Evolutionary conservation across 352 stramenopile species (phyloP), one percentile per base, ranked within the genome.

Genomic region (Thalassiosira oceanica): DNA sequence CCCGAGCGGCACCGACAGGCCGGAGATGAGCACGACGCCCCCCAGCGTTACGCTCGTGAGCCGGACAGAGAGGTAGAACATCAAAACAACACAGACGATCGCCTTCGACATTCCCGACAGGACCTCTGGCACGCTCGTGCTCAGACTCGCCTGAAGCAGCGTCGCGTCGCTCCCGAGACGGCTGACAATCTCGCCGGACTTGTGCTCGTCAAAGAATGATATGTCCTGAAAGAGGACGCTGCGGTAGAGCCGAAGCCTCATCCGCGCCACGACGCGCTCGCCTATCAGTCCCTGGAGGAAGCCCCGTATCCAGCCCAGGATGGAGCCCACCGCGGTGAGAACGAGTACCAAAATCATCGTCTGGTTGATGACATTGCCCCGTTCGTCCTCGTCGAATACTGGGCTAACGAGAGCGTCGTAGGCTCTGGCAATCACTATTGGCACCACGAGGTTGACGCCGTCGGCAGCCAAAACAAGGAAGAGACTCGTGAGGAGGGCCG

Each of bases 31-130:
- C 23, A 69, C 8, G 11, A 76, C 36, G 27, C 49, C 52, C 15
- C 43, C 66, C 10, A 85, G 35, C 3, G 63, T 50, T n/a, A 85
- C 24, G 0, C 55, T 60, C n/a, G 77, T 46, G 26, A 85, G 28
- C 41, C 55, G 55, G 7, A 50, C 26, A 35, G 61, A 78, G 24
- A 84, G 73, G 37, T 66, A 76, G 74, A 80, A 78, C 67, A 85
- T 84, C 21, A 82, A 54, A 29, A 53, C 55, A 20, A 45, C 24
- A 45, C 37, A 45, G 24, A 45, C 24, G 2, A 45, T 45, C 16
- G 37, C 37, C n/a, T n/a, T n/a, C n/a, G n/a, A n/a, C n/a, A n/a
- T n/a, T n/a, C n/a, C n/a, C n/a, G n/a, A n/a, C 2, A 74, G 21
- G 3, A 36, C 70, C 45, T 70, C 68, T 21, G 54, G 50, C 29